Evolutionary conservation across 441 rosid genomes (phyloP).

Genomic region (Cnidoscolus chayamansa): DNA sequence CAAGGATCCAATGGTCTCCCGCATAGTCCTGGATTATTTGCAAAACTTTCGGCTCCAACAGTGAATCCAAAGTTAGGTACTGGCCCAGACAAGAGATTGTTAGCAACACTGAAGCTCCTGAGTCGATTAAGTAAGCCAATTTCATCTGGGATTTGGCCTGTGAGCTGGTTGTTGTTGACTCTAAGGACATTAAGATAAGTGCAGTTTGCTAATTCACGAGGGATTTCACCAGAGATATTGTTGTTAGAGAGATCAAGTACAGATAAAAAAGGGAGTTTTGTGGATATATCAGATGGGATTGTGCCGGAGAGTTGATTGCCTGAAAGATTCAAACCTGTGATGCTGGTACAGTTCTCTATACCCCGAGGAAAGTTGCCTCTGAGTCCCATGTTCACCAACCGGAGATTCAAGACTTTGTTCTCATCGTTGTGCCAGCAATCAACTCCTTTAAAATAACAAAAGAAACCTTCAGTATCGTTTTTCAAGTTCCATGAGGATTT

Average conservation of each 20-base stretch:
- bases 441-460: not conserved
- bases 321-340: conserved; percentile 1
- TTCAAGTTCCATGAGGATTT: not conserved
- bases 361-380: not conserved
- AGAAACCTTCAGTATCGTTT: not conserved
- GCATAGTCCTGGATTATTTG: conserved; percentile 21
- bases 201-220: not conserved
- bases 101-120: conserved; percentile 31
- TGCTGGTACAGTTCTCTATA: not conserved
- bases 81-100: conserved; percentile 37
- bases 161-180: not conserved
- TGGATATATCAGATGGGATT: not conserved
- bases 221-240: not conserved
- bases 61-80: conserved; percentile 23
- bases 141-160: conserved; percentile 33
- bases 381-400: not conserved
- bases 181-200: not conserved
- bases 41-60: not conserved
- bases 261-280: not conserved
- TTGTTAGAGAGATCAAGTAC: not conserved
- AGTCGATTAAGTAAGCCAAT: conserved; percentile 23
- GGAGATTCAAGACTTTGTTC: not conserved
- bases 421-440: not conserved
- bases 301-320: not conserved
- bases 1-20: conserved; percentile 16